Base-by-base conservation (phyloP, 2,329 filamentous ascomycete genomes). In the Cordyceps cateniannulata region DNA sequence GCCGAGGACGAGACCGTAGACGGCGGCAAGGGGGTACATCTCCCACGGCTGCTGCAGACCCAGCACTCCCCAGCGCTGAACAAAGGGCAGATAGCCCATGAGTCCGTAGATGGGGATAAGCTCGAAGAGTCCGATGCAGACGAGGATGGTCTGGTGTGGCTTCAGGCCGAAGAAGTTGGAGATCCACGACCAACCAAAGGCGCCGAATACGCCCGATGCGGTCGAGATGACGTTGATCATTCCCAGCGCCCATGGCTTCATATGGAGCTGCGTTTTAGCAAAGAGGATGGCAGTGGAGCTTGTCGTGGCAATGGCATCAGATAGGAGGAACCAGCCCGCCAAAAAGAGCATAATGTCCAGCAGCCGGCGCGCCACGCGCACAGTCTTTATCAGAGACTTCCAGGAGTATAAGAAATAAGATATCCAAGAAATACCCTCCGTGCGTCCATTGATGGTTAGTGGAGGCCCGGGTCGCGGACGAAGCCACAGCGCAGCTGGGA, bases 31-130 rank as follows among this genome's bases (percentile, higher is more conserved):
- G 0, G 91, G 90, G 68, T 95, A 98, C 91, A 99, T 97, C 68
- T 99, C 95, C 90, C 92, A 96, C 3, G 90, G 88, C 70, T 95
- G 87, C 73, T 96, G 92, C n/a, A 99, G 80, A 1, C 95, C 95
- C 45, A 92, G 76, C 5, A 90, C 85, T 0, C 91, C 93, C 73
- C 89, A 85, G 8, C 80, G 77, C 67, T 86, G 83, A 51, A 99
- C 82, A 7, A 90, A 85, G 0, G 93, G 91, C 18, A 98, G 80
- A 69, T 95, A 97, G 1, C 93, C 93, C 20, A 96, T 76, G 14
- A 99, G 80, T 0, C 93, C 93, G 69, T 99, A 99, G 1, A 98
- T 70, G 0, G 95, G 95, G 55, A 99, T 96, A 32, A 96, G 75
- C 73, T 97, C 93, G 69, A 99, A 96, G 6, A 99, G 77, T 14